Percentiles rank a stretch among this genome's conserved stretches.
phyloP scores from a whole-genome alignment of 1,284 basidiomycete species.

The Moesziomyces antarcticus region DNA sequence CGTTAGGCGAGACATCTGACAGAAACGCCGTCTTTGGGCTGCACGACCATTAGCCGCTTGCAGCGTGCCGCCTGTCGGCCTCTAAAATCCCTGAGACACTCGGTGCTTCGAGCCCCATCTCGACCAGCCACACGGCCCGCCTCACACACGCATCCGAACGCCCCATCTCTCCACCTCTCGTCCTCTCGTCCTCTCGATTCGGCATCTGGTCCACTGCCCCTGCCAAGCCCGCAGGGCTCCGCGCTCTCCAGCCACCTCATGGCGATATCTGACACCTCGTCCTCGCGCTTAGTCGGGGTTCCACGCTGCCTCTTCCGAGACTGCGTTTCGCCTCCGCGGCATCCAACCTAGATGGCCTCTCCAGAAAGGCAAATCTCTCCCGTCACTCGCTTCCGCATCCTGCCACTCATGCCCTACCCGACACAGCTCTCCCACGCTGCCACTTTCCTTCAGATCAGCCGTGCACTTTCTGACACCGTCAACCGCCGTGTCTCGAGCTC shows the following conservation, averaged over 20 bases:
- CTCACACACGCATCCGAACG: background rate
- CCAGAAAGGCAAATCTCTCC: background rate
- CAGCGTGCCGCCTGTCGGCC: constrained; percentile 8
- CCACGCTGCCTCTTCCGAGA: background rate
- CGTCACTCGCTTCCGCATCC: background rate
- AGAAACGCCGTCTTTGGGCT: background rate
- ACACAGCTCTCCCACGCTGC: background rate
- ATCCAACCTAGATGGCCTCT: background rate
- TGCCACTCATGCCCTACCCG: background rate
- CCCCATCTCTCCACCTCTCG: constrained; percentile 1
- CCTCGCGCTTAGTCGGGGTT: constrained; percentile 3
- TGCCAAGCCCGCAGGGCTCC: background rate
- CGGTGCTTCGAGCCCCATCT: constrained; percentile 2
- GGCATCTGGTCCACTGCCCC: background rate
- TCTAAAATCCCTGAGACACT: constrained; percentile 10
- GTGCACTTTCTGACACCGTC: constrained; percentile 14
- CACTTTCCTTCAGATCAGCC: background rate
- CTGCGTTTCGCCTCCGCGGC: background rate
- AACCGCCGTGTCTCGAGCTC: background rate
- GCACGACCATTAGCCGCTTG: constrained; percentile 6
- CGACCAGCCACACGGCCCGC: constrained; percentile 10
- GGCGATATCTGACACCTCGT: constrained; percentile 10
- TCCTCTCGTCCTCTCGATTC: background rate
- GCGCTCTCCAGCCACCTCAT: constrained; percentile 1
- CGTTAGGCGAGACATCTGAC: constrained; percentile 14